Conservation (phyloP, 345 rosid species). For the Garcia nutans region DNA sequence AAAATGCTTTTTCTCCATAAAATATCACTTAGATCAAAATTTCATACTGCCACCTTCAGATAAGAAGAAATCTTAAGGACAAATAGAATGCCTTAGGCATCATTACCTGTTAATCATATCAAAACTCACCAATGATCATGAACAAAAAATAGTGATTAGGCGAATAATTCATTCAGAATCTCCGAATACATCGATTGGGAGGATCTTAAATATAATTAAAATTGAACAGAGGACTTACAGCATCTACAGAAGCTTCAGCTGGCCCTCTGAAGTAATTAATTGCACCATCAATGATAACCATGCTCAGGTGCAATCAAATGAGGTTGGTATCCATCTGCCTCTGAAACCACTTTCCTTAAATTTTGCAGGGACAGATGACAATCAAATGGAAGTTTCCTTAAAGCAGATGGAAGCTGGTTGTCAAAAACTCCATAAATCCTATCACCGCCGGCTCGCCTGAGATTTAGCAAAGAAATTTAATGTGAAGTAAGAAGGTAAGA, state of each 20-base stretch:
- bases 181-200: no score
- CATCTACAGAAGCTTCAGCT: slow-evolving; percentile 75
- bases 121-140: neutral
- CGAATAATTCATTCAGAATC: no score
- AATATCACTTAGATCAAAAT: neutral
- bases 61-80: neutral
- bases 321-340: slow-evolving; percentile 78
- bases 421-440: slow-evolving; percentile 63
- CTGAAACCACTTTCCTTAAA: slow-evolving; percentile 58
- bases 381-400: slow-evolving; percentile 66
- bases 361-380: slow-evolving; percentile 60
- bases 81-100: neutral
- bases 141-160: no score
- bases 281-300: slow-evolving; percentile 62
- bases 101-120: neutral
- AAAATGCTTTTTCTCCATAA: neutral
- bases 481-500: neutral
- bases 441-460: slow-evolving; percentile 72
- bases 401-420: slow-evolving; percentile 63
- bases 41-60: neutral
- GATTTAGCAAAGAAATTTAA: neutral
- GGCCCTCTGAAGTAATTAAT: slow-evolving; percentile 64
- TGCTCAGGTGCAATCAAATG: slow-evolving; percentile 76
- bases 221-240: slow-evolving; percentile 42
- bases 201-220: no score